Evolutionary conservation across 805 yeast species (phyloP).

Genomic region (Limtongia smithiae): DNA sequence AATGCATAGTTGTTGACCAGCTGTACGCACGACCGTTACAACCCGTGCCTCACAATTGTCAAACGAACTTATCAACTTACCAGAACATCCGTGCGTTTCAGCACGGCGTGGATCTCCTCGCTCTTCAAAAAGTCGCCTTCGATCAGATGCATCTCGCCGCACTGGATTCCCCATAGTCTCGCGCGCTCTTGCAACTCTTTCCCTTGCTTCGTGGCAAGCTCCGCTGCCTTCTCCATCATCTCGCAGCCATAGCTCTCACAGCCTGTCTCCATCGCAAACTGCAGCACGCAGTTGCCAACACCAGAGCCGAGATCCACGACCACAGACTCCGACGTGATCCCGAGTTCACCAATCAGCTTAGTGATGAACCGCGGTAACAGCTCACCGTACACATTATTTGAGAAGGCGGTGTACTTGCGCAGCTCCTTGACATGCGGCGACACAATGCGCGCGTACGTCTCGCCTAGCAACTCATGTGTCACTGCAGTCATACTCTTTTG

Average conservation of each 20-base stretch:
- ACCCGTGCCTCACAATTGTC: too few relatives aligned
- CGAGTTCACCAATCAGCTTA: conserved; percentile 59
- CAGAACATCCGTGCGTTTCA: conserved; percentile 65
- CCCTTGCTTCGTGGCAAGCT: conserved; percentile 58
- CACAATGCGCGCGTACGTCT: conserved; percentile 72
- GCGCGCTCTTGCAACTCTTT: conserved; percentile 57
- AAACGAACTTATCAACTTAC: conserved; percentile 9
- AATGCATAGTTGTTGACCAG: conserved; percentile 81
- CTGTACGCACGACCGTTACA: too few relatives aligned
- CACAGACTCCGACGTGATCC: conserved; percentile 49
- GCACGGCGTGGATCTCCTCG: conserved; percentile 49
- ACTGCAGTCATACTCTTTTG: conserved; percentile 32
- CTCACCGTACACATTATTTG: conserved; percentile 90
- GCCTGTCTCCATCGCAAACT: conserved; percentile 84
- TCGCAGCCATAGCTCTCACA: conserved; percentile 86
- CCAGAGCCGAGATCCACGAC: conserved; percentile 92
- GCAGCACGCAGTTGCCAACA: conserved; percentile 87
- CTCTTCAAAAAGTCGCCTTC: conserved; percentile 71
- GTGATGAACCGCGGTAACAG: conserved; percentile 73
- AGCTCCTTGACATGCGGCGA: conserved; percentile 66
- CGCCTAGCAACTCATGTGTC: conserved; percentile 66
- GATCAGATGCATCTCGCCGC: conserved; percentile 56
- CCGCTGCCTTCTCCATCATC: conserved; percentile 77
- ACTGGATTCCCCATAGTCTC: conserved; percentile 58
- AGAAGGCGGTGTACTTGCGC: conserved; percentile 74